Percentiles rank a stretch among this genome's conserved stretches.
Evolutionary conservation across 768 basidiomycete genomes (phyloP).

Genomic region (Calvatia gigantea): DNA sequence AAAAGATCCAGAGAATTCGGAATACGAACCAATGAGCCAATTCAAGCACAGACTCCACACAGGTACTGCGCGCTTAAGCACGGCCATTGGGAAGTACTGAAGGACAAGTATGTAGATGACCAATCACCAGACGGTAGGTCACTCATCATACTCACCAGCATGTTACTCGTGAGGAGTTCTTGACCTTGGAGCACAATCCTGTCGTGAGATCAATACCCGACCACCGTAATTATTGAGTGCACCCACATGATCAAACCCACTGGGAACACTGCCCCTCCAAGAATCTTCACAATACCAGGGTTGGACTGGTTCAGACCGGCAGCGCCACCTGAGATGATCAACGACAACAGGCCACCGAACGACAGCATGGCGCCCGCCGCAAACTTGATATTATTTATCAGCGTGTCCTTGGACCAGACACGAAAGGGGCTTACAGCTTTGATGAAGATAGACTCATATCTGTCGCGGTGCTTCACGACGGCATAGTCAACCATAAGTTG

Average conservation of each 20-base stretch:
- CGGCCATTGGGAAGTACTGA: conserved; percentile 69
- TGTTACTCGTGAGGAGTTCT: conserved; percentile 72
- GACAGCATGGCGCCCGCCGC: conserved; percentile 72
- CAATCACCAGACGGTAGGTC: neutral
- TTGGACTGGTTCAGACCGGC: conserved; percentile 44
- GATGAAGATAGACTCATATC: conserved; percentile 56
- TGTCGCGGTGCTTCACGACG: conserved; percentile 61
- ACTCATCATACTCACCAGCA: conserved; percentile 49
- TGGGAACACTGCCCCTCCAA: conserved; percentile 70
- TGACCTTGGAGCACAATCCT: conserved; percentile 74
- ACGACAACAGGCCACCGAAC: conserved; percentile 63
- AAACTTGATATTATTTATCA: conserved; percentile 36
- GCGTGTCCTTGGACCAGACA: neutral
- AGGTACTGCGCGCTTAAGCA: conserved; percentile 56
- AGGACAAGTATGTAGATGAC: neutral
- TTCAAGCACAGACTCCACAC: conserved; percentile 69
- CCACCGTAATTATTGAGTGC: neutral
- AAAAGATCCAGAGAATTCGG: neutral
- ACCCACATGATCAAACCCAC: conserved; percentile 73
- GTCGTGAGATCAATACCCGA: neutral
- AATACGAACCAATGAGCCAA: conserved; percentile 57
- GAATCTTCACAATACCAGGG: conserved; percentile 64
- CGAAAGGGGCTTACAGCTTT: conserved; percentile 55
- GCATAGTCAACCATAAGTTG: conserved; percentile 52
- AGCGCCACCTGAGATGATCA: conserved; percentile 61